Conservation (phyloP, 257 asterid genomes). For the Solanum appendiculatum region DNA sequence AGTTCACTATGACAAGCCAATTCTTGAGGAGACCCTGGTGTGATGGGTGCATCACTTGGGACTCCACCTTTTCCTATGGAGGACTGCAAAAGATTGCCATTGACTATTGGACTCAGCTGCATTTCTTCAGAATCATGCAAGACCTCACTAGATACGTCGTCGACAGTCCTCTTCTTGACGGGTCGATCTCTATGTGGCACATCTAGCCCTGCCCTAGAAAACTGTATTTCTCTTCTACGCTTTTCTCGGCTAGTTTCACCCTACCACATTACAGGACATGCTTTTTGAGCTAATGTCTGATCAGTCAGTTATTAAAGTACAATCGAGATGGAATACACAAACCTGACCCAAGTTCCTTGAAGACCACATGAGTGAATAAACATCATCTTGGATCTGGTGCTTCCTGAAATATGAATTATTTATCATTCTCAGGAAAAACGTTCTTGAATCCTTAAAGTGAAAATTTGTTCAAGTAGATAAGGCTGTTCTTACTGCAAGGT, state of each 20-base stretch:
- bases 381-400: conserved; percentile 59
- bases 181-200: conserved; percentile 38
- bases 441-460: background rate
- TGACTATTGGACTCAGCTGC: conserved; percentile 3
- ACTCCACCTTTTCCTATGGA: conserved; percentile 9
- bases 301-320: background rate
- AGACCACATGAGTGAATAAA: conserved; percentile 84
- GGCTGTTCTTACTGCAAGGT: conserved; percentile 51
- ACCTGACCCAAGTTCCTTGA: conserved; percentile 90
- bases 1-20: background rate
- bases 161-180: conserved; percentile 30
- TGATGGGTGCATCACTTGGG: background rate
- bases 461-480: background rate
- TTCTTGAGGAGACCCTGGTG: conserved; percentile 15
- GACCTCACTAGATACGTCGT: conserved; percentile 6
- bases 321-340: conserved; percentile 8
- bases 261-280: conserved; percentile 17
- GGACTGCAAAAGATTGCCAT: conserved; percentile 3
- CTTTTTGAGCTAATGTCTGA: background rate
- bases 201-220: conserved; percentile 57
- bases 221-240: conserved; percentile 68
- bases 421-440: background rate
- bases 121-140: conserved; percentile 16
- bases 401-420: conserved; percentile 41
- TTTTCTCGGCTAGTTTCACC: conserved; percentile 80